Evolutionary conservation across 768 basidiomycete species (phyloP), one percentile per base, ranked within the genome.

Genomic region (Rhodotorula sphaerocarpa): DNA sequence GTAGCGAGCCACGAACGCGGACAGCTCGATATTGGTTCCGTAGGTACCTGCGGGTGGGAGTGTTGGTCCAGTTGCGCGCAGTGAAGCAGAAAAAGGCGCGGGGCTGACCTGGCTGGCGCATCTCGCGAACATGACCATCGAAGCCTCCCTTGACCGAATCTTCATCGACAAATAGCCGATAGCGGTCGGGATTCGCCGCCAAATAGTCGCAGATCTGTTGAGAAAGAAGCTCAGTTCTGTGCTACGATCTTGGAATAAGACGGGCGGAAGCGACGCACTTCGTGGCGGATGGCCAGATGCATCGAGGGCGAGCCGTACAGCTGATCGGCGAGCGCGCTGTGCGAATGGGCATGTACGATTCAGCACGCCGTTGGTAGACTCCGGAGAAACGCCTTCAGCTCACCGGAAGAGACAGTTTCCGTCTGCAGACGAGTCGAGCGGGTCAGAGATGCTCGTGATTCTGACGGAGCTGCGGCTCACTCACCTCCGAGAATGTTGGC

Each of bases 1-100:
- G 52, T 80, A 80, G 78, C 89, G 82, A 70, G 90, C 87, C 6
- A 91, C 85, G 74, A 91, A 93, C 1, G 89, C 89, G 23, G 86
- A 87, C n/a, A 95, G 79, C 75, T 95, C 91, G 71, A 95, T 82
- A 75, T 95, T 89, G 2, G 90, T 90, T 45, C 90, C 91, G 64
- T 92, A 93, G 3, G 90, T 92, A 44, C 69, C 62, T 62, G 66
- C n/a, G 53, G 45, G 25, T 34, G 21, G 27, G 16, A 18, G 25
- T 23, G 33, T 67, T 16, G 42, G 46, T n/a, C 43, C 10, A 12
- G 20, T 3, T 11, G 18, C 23, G 20, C 21, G 33, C 39, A 12
- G 45, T 23, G 15, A 31, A 31, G 23, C 10, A 5, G 42, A 7
- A 23, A 11, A 23, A 5, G 12, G 18, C 7, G 30, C 9, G 20